These are phyloP conservation scores for Sporodiniella umbellata DNA, from an alignment of 371 early-diverging fungal genomes.

Conservation along the genomic window DNA sequence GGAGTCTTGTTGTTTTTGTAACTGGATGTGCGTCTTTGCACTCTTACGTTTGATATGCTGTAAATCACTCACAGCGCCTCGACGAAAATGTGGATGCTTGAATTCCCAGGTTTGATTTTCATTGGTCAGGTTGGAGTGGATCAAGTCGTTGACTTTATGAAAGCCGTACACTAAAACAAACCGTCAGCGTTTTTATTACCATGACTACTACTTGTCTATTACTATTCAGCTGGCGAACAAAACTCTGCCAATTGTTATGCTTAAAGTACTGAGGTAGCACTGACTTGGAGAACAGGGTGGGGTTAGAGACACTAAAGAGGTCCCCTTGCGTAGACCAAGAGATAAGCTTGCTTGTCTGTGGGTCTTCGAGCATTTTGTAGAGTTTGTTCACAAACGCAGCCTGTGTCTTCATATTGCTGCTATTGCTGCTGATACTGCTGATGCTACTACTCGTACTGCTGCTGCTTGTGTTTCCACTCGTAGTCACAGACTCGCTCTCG, in stretches of 20 bases:
- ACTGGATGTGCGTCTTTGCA: constrained; percentile 33
- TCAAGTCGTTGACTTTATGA: constrained; percentile 63
- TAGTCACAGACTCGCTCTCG: not conserved
- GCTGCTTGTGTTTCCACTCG: too few relatives aligned
- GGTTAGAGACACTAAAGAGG: constrained; percentile 61
- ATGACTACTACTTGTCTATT: constrained; percentile 3
- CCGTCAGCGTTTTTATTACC: not conserved
- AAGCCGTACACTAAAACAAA: constrained; percentile 48
- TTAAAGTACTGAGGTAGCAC: constrained; percentile 79
- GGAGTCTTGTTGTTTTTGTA: constrained; percentile 4
- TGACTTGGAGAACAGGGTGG: constrained; percentile 49
- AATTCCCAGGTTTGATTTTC: constrained; percentile 71
- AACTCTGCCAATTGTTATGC: constrained; percentile 84
- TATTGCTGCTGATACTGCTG: too few relatives aligned
- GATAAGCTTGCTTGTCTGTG: constrained; percentile 54
- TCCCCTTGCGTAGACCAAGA: constrained; percentile 64
- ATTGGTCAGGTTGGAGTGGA: constrained; percentile 55
- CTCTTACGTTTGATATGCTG: constrained; percentile 65
- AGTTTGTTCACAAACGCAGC: constrained; percentile 72
- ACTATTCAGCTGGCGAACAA: constrained; percentile 85
- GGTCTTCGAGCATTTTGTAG: constrained; percentile 68
- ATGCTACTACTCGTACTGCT: too few relatives aligned
- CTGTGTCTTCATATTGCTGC: constrained; percentile 41
- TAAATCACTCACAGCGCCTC: constrained; percentile 53
- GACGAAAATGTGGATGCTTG: constrained; percentile 61